Evolutionary conservation across 2,329 filamentous ascomycete species (phyloP).

Genomic region (Tolypocladium paradoxum): DNA sequence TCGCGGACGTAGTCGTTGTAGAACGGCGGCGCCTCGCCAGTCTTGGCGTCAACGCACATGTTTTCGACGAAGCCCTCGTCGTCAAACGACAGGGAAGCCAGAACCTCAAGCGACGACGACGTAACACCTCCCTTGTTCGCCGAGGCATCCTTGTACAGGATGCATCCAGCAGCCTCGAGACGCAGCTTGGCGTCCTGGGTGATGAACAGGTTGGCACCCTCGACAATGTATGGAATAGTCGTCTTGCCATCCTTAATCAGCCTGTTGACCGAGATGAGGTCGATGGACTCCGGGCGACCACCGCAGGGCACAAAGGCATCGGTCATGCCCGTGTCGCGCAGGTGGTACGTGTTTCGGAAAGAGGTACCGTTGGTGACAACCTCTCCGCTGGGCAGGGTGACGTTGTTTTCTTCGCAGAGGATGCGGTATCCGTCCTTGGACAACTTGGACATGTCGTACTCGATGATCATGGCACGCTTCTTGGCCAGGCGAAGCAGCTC

Average conservation of each 20-base stretch:
- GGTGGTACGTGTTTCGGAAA: constrained; percentile 96
- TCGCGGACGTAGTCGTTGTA: constrained; percentile 88
- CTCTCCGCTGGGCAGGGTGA: constrained; percentile 82
- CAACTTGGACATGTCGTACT: constrained; percentile 78
- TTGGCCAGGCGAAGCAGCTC: constrained; percentile 81
- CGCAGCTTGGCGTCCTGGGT: constrained; percentile 95
- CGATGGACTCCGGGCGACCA: constrained; percentile 92
- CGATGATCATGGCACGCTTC: constrained; percentile 76
- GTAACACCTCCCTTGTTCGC: constrained; percentile 99
- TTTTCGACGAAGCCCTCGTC: constrained; percentile 78
- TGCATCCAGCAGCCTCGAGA: constrained; percentile 86
- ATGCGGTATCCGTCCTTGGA: constrained; percentile 84
- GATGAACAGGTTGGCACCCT: constrained; percentile 97
- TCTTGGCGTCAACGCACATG: constrained; percentile 71
- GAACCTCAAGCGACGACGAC: constrained; percentile 89
- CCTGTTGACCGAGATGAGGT: constrained; percentile 75
- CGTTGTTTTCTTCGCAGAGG: constrained; percentile 79
- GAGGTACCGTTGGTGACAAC: constrained; percentile 79
- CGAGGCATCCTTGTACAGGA: constrained; percentile 95
- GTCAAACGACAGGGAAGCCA: constrained; percentile 90
- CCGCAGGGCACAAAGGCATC: constrained; percentile 94
- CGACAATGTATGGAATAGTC: constrained; percentile 86
- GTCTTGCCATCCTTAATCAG: constrained; percentile 86
- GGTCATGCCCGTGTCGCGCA: constrained; percentile 64
- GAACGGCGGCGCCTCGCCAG: constrained; percentile 71